Percentiles rank a stretch among this genome's conserved stretches.
phyloP scores from a whole-genome alignment of 2,329 filamentous ascomycete genomes.

The Xylariaceae sp. region DNA sequence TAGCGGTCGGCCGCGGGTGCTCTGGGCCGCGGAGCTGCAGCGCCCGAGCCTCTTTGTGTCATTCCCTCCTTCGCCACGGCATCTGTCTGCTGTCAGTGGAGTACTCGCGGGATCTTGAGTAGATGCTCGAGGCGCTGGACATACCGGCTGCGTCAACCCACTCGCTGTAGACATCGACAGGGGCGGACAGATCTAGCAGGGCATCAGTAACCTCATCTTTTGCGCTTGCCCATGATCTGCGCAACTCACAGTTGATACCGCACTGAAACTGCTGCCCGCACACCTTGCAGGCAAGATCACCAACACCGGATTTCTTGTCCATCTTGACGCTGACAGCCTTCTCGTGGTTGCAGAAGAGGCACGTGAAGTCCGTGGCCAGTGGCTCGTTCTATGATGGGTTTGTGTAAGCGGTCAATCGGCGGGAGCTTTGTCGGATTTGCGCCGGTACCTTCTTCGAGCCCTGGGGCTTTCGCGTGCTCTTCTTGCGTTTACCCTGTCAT shows the following conservation, averaged over 20 bases:
- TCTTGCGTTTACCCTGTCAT: conserved; percentile 93
- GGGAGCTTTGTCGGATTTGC: conserved; percentile 9
- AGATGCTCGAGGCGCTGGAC: conserved; percentile 4
- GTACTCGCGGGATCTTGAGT: background rate
- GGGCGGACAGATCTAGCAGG: conserved; percentile 68
- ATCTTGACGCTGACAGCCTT: conserved; percentile 85
- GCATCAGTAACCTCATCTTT: background rate
- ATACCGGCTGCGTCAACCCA: conserved; percentile 83
- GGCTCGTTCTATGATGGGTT: conserved; percentile 50
- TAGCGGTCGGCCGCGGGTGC: conserved; percentile 14
- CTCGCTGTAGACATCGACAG: conserved; percentile 93
- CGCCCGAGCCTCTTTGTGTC: conserved; percentile 10
- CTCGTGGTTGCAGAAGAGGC: conserved; percentile 97
- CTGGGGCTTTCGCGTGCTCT: conserved; percentile 73
- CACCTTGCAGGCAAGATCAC: conserved; percentile 80
- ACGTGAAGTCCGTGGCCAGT: conserved; percentile 80
- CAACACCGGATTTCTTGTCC: conserved; percentile 86
- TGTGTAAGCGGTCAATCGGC: conserved; percentile 2
- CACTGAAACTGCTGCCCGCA: conserved; percentile 94
- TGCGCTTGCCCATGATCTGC: background rate
- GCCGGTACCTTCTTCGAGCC: conserved; percentile 78
- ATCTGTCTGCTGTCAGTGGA: conserved; percentile 28
- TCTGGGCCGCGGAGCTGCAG: conserved; percentile 11
- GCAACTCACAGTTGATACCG: conserved; percentile 68
- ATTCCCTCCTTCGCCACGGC: conserved; percentile 45